These are phyloP conservation scores for Mucor plumbeus DNA, from an alignment of 371 early-diverging fungal genomes.

Conservation along the genomic window DNA sequence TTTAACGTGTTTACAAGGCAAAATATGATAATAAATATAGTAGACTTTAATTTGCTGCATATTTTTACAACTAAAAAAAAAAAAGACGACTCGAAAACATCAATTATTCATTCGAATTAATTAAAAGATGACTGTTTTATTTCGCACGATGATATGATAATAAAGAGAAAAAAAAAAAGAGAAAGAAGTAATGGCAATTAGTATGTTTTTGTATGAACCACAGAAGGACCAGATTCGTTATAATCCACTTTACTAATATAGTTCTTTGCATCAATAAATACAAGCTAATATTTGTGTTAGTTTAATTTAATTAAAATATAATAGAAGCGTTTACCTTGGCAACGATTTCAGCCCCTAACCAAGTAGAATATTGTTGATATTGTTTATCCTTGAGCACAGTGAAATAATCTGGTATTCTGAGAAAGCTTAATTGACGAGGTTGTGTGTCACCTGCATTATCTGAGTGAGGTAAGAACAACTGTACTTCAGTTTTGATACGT, in stretches of 20 bases:
- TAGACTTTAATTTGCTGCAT: no score
- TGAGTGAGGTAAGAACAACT: conserved; percentile 61
- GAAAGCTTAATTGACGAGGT: conserved; percentile 71
- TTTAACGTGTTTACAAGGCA: no score
- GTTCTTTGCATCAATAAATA: conserved; percentile 71
- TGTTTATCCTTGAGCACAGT: conserved; percentile 69
- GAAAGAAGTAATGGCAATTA: conserved; percentile 14
- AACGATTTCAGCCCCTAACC: conserved; percentile 79
- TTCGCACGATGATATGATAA: neutral
- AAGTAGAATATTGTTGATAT: conserved; percentile 63
- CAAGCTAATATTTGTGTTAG: conserved; percentile 45
- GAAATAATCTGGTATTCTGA: conserved; percentile 81
- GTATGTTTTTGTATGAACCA: conserved; percentile 67
- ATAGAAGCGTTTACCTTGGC: conserved; percentile 66
- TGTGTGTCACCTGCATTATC: conserved; percentile 83
- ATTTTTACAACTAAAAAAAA: no score
- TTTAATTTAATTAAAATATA: neutral
- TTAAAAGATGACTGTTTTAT: neutral
- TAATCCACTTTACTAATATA: conserved; percentile 85
- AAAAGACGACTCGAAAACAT: no score
- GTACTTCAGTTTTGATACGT: conserved; percentile 68
- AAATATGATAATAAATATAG: no score
- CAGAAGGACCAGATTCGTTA: conserved; percentile 78
- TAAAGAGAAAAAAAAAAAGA: neutral
- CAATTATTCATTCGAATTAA: neutral